phyloP scores from a whole-genome alignment of 306 rosid species.

The Medicago truncatula region MtrunA17r5.0-ANR NC_053049.1:42429001-42429500 shows the following conservation, averaged over 20 bases:
- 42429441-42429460: conserved; percentile 54
- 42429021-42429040: no score
- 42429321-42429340: conserved; percentile 2
- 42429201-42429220: not conserved
- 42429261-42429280: not conserved
- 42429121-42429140: not conserved
- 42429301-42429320: not conserved
- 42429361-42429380: not conserved
- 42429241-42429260: no score
- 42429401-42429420: not conserved
- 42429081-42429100: no score
- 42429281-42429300: conserved; percentile 3
- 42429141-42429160: not conserved
- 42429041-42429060: no score
- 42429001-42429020: no score
- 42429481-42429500: conserved; percentile 3
- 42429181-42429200: not conserved
- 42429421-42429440: not conserved
- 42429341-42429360: not conserved
- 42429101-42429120: not conserved
- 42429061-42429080: no score
- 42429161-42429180: not conserved
- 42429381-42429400: not conserved
- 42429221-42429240: no score
- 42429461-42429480: conserved; percentile 43